Evolutionary conservation across 2,329 filamentous ascomycete genomes (phyloP), one percentile per base, ranked within the genome.

Genomic region (Leptographium galeiforme): DNA sequence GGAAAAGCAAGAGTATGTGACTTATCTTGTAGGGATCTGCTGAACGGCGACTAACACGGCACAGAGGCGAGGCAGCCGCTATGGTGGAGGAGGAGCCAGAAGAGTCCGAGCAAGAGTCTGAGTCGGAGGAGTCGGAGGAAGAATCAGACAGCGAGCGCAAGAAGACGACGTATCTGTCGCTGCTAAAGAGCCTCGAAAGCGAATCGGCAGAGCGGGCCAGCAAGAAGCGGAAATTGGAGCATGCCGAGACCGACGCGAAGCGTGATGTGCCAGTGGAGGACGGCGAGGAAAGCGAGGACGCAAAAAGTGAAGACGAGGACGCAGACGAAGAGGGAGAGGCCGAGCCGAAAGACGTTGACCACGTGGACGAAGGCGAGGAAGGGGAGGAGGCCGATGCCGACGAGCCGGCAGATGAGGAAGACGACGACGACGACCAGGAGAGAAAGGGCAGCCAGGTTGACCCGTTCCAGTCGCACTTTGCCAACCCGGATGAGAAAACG

Each of bases 391-490:
- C 78, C 48, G 69, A 72, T 12, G 75, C 79, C 45, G 73, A 74
- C 2, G 30, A 48, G 10, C 30, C 6, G 46, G 72, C 70, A 1
- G 69, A 70, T 1, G 65, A 66, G 5, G 64, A 62, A 13, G 64
- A 66, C 7, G 67, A 71, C 11, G 75, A 75, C 19, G 72, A 74
- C 49, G 76, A 78, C 45, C 72, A 77, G 14, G 73, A 76, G 48
- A 73, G 80, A 57, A 65, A 70, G 33, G 68, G 61, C 6, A 68
- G 68, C 55, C 58, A 67, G 2, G 64, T 66, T 7, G 87, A 95
- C 65, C 85, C 88, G 0, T 96, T 94, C 62, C 85, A 93, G 58
- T 69, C 72, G 8, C 91, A 96, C 67, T 95, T 94, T 64, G 79
- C 81, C 38, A 74, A 74, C 44, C 80, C 82, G 0, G 77, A 90